These are phyloP conservation scores for Schwanniomyces etchellsii DNA, from an alignment of 1,139 yeast genomes.

Conservation along the genomic window DNA sequence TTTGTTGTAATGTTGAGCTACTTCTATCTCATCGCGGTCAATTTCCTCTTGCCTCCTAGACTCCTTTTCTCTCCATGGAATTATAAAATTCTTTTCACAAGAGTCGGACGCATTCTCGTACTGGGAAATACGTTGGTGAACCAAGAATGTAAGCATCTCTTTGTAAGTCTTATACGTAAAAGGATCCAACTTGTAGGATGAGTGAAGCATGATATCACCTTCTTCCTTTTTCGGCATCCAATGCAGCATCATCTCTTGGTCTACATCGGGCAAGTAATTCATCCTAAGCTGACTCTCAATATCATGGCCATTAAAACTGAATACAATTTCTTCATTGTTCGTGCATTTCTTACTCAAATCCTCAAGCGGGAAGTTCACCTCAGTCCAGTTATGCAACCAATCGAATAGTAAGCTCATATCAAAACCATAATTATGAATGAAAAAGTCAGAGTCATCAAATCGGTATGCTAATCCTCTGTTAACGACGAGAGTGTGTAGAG, in stretches of 20 bases:
- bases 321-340: not conserved
- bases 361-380: constrained; percentile 10
- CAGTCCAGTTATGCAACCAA: constrained; percentile 25
- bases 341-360: constrained; percentile 1
- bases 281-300: too few species aligned
- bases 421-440: constrained; percentile 24
- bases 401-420: constrained; percentile 16
- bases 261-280: too few species aligned
- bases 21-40: constrained; percentile 44
- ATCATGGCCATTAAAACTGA: not conserved
- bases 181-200: constrained; percentile 10
- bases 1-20: constrained; percentile 44
- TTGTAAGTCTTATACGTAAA: constrained; percentile 34
- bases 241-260: too few species aligned
- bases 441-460: constrained; percentile 13
- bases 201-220: too few species aligned
- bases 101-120: constrained; percentile 23
- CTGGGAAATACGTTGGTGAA: constrained; percentile 30
- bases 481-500: constrained; percentile 25
- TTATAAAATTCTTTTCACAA: constrained; percentile 20
- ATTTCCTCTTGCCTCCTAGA: constrained; percentile 44
- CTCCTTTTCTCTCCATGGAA: constrained; percentile 33
- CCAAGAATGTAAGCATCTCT: constrained; percentile 32
- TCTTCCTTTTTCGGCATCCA: too few species aligned
- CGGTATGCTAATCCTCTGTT: constrained; percentile 22